phyloP scores from a whole-genome alignment of 1,139 yeast genomes.

The Magnusiomyces suaveolens region DNA sequence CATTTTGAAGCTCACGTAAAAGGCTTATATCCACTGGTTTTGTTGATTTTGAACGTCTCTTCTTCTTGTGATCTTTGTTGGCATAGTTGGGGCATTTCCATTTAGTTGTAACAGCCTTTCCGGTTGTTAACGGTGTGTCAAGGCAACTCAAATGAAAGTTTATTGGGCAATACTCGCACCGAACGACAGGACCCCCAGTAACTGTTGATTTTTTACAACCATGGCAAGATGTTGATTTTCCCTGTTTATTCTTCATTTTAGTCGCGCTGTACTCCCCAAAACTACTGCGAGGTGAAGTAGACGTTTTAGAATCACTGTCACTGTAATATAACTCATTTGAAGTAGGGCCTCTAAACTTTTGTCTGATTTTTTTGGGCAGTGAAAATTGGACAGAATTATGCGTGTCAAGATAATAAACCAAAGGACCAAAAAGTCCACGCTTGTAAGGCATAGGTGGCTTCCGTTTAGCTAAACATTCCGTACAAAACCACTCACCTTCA shows the following conservation, averaged over 20 bases:
- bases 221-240: slow-evolving; percentile 60
- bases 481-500: slow-evolving; percentile 85
- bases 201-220: slow-evolving; percentile 66
- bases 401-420: slow-evolving; percentile 48
- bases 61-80: slow-evolving; percentile 29
- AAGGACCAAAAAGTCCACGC: slow-evolving; percentile 48
- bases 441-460: slow-evolving; percentile 30
- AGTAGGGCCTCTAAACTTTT: slow-evolving; percentile 62
- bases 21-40: slow-evolving; percentile 46
- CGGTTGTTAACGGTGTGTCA: slow-evolving; percentile 60
- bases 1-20: slow-evolving; percentile 51
- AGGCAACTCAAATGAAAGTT: slow-evolving; percentile 91
- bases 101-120: slow-evolving; percentile 66
- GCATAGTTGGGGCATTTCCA: slow-evolving; percentile 95
- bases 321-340: slow-evolving; percentile 58
- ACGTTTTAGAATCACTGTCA: slow-evolving; percentile 43
- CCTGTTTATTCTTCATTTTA: slow-evolving; percentile 52
- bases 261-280: slow-evolving; percentile 49
- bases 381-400: slow-evolving; percentile 63
- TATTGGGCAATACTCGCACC: slow-evolving; percentile 80
- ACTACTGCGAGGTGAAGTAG: slow-evolving; percentile 28
- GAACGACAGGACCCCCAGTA: slow-evolving; percentile 45
- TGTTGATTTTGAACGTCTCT: slow-evolving; percentile 47
- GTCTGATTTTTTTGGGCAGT: slow-evolving; percentile 60
- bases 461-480: slow-evolving; percentile 43